Evolutionary conservation across 768 basidiomycete species (phyloP).

Genomic region (Mycena filopes): DNA sequence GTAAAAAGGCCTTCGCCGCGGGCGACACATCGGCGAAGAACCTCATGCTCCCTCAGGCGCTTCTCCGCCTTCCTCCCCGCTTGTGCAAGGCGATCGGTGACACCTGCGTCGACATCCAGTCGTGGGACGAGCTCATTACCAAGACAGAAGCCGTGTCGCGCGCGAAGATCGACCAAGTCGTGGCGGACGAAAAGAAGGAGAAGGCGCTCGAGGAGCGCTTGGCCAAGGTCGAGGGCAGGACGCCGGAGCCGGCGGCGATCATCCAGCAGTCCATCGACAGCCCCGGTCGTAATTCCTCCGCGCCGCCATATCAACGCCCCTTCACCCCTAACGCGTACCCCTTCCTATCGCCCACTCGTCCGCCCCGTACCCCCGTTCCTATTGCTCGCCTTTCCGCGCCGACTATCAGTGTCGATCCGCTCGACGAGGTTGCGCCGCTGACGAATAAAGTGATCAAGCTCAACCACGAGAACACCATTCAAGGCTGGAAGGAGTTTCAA

Average conservation of each 20-base stretch:
- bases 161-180: too few relatives aligned
- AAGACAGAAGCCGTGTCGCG: too few relatives aligned
- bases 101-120: too few relatives aligned
- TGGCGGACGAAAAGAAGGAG: not conserved
- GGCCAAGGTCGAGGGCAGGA: not conserved
- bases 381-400: not conserved
- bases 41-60: too few relatives aligned
- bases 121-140: too few relatives aligned
- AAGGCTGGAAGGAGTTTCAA: too few relatives aligned
- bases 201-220: not conserved
- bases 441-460: slow-evolving; percentile 3
- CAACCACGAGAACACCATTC: not conserved
- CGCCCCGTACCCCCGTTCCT: not conserved
- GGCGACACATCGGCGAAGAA: too few relatives aligned
- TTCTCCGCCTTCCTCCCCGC: too few relatives aligned
- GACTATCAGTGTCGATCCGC: not conserved
- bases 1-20: too few relatives aligned
- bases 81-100: too few relatives aligned
- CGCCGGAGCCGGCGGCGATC: not conserved
- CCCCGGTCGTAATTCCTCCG: not conserved
- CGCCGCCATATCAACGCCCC: not conserved
- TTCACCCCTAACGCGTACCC: too few relatives aligned
- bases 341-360: not conserved
- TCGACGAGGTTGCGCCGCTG: not conserved
- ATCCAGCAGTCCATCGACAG: not conserved